A percentile compares a stretch with the other conserved stretches of the same genome.
Evolutionary conservation across 1,139 yeast genomes (phyloP).

Genomic region (Tardiomyces digboiensis): DNA sequence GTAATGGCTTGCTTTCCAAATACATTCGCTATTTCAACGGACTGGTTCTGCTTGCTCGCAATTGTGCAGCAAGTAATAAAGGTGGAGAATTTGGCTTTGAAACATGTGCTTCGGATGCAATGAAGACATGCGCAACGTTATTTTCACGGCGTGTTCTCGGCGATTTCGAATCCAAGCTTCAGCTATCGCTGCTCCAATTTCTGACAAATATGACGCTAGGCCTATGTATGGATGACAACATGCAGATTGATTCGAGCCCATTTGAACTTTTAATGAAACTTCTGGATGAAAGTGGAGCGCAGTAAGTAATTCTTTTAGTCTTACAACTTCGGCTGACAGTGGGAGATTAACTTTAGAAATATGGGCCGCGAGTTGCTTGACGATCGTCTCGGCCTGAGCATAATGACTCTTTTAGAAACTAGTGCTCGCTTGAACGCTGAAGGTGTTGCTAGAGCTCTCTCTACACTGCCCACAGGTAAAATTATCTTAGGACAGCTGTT

Average conservation of each 20-base stretch:
- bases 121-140: not conserved
- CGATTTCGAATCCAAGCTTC: constrained; percentile 6
- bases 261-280: not conserved
- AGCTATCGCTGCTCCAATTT: constrained; percentile 14
- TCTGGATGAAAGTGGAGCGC: not conserved
- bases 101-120: not conserved
- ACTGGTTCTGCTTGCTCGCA: constrained; percentile 13
- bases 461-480: not conserved
- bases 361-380: not conserved
- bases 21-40: constrained; percentile 11
- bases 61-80: constrained; percentile 12
- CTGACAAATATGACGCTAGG: not conserved
- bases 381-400: not conserved
- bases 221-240: not conserved
- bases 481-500: not conserved
- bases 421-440: not conserved
- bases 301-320: not conserved
- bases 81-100: constrained; percentile 10
- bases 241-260: not conserved
- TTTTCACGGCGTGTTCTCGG: constrained; percentile 1
- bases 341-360: not conserved
- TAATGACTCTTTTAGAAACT: not conserved
- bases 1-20: constrained; percentile 1
- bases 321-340: not conserved
- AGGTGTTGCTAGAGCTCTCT: not conserved